phyloP scores from a whole-genome alignment of 768 basidiomycete genomes.

The Dioszegia crocea region DNA sequence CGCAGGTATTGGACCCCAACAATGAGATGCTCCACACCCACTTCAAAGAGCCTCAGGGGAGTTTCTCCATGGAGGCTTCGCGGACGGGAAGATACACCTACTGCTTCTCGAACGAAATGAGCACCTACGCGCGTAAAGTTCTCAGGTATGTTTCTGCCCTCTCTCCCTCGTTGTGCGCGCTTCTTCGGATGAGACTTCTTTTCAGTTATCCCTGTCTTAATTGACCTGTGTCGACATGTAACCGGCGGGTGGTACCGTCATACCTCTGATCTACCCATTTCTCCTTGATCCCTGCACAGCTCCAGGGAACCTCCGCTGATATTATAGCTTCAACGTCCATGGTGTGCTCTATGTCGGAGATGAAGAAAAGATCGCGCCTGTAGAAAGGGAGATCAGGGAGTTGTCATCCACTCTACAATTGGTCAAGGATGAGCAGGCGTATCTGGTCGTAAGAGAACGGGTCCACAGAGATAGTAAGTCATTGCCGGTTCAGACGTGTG shows the following conservation, averaged over 20 bases:
- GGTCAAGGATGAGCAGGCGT: constrained; percentile 98
- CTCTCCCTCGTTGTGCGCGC: neutral
- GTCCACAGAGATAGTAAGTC: constrained; percentile 90
- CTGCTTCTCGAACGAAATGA: constrained; percentile 99
- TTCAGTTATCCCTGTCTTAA: constrained; percentile 74
- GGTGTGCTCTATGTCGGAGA: constrained; percentile 91
- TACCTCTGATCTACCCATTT: constrained; percentile 38
- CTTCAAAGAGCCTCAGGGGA: constrained; percentile 81
- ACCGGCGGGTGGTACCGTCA: constrained; percentile 51
- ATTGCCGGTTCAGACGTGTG: neutral
- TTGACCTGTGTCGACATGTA: constrained; percentile 57
- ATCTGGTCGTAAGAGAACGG: constrained; percentile 88
- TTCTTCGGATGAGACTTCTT: constrained; percentile 54
- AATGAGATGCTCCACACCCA: constrained; percentile 68
- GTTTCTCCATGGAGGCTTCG: constrained; percentile 77
- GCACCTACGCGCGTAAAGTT: constrained; percentile 88
- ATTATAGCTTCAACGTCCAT: constrained; percentile 87
- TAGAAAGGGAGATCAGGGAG: constrained; percentile 88
- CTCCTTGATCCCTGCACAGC: too few relatives aligned
- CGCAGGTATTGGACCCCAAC: constrained; percentile 75
- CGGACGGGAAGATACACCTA: constrained; percentile 85
- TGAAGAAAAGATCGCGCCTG: constrained; percentile 80
- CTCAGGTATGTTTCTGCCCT: constrained; percentile 63
- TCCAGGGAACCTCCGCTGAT: too few relatives aligned
- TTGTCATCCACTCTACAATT: constrained; percentile 73